Evolutionary conservation across 306 rosid genomes (phyloP).

Genomic region (Sechiopsis laciniata): DNA sequence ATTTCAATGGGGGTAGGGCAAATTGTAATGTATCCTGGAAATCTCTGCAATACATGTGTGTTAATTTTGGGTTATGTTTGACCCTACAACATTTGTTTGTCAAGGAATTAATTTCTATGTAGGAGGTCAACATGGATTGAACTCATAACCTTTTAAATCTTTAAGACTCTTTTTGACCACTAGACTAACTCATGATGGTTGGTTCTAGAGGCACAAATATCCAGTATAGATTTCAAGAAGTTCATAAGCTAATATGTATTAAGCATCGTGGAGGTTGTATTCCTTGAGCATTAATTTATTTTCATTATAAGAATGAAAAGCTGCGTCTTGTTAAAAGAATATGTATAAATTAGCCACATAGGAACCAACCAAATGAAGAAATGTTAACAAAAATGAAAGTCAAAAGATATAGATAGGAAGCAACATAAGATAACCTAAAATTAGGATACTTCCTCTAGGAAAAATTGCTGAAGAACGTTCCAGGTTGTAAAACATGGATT

Average conservation of each 20-base stretch:
- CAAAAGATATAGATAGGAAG: neutral
- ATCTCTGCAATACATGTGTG: neutral
- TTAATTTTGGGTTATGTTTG: neutral
- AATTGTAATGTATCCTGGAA: neutral
- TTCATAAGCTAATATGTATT: neutral
- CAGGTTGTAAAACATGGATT: conserved; percentile 46
- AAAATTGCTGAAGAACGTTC: conserved; percentile 43
- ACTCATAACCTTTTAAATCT: too few species aligned
- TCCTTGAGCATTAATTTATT: too few species aligned
- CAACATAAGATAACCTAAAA: conserved; percentile 5
- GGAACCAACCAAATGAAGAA: conserved; percentile 5
- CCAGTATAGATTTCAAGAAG: neutral
- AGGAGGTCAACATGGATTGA: too few species aligned
- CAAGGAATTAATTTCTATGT: too few species aligned
- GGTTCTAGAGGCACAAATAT: neutral
- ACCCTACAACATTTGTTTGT: too few species aligned
- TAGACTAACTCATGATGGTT: too few species aligned
- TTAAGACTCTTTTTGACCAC: too few species aligned
- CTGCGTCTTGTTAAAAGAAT: too few species aligned
- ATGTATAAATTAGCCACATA: neutral
- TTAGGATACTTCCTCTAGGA: conserved; percentile 63
- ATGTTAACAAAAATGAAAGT: neutral
- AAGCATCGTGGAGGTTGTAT: too few species aligned
- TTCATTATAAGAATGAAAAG: too few species aligned
- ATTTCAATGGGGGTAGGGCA: neutral